Conservation (phyloP, 495 filamentous ascomycete genomes). For the Aspergillus incahuasiensis region DNA sequence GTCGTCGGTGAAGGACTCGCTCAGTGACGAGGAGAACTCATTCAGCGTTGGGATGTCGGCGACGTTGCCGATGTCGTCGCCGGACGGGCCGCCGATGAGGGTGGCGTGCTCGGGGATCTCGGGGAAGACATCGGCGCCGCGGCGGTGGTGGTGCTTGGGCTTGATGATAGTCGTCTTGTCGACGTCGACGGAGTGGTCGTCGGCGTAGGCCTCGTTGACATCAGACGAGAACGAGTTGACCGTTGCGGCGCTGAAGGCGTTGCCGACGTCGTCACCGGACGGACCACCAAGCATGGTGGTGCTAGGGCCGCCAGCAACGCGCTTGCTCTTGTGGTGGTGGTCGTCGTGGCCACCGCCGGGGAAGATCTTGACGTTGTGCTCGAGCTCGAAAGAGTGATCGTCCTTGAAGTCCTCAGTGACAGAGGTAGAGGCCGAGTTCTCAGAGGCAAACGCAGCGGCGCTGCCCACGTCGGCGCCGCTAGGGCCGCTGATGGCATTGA, state of each 20-base stretch:
- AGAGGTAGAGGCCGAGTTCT: slow-evolving; percentile 12
- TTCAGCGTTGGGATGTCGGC: neutral
- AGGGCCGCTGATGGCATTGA: slow-evolving; percentile 4
- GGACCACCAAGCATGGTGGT: slow-evolving; percentile 3
- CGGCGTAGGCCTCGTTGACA: slow-evolving; percentile 13
- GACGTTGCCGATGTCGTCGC: slow-evolving; percentile 3
- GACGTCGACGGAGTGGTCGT: slow-evolving; percentile 10
- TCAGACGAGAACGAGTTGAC: slow-evolving; percentile 13
- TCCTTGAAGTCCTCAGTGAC: slow-evolving; percentile 27
- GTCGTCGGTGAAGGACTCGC: neutral
- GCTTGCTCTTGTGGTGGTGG: no score
- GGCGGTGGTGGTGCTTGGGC: neutral
- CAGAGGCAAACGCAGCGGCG: slow-evolving; percentile 11
- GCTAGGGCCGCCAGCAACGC: neutral
- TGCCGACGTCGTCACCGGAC: slow-evolving; percentile 10
- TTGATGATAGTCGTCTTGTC: neutral
- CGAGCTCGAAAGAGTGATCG: slow-evolving; percentile 18
- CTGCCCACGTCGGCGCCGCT: slow-evolving; percentile 17
- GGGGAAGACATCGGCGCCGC: neutral
- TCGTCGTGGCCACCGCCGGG: slow-evolving; percentile 1
- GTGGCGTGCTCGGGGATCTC: neutral
- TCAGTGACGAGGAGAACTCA: neutral
- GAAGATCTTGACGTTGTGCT: neutral
- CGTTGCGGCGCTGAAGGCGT: slow-evolving; percentile 11
- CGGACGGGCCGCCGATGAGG: neutral